Conservation (phyloP, 768 basidiomycete genomes). For the Galerina marginata region DNA sequence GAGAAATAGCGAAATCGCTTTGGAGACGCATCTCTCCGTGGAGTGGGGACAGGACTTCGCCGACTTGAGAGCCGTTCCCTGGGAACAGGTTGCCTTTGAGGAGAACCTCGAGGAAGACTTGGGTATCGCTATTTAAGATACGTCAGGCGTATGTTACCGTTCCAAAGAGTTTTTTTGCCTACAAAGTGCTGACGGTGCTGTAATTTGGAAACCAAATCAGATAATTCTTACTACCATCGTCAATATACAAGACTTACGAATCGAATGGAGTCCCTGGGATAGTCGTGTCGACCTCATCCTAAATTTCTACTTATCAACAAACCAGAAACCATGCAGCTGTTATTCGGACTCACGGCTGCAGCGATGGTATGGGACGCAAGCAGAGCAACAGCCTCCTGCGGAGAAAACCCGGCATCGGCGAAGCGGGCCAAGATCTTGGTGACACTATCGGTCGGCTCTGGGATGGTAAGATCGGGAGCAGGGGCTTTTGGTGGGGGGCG, state of each 20-base stretch:
- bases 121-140: conserved; percentile 30
- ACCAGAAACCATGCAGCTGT: not conserved
- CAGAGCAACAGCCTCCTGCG: conserved; percentile 31
- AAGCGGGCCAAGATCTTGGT: conserved; percentile 31
- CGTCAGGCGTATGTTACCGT: not conserved
- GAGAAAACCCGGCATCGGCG: conserved; percentile 34
- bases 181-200: conserved; percentile 26
- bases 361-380: conserved; percentile 35
- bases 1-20: conserved; percentile 27
- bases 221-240: not conserved
- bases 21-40: conserved; percentile 31
- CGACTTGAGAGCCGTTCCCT: conserved; percentile 22
- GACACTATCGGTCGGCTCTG: conserved; percentile 28
- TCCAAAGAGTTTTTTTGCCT: not conserved
- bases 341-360: conserved; percentile 20
- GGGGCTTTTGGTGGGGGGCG: conserved; percentile 25
- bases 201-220: not conserved
- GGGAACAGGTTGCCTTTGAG: conserved; percentile 30
- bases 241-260: not conserved
- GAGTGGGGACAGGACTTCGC: conserved; percentile 29
- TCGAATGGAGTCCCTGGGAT: conserved; percentile 41
- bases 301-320: not conserved
- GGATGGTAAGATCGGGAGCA: conserved; percentile 26
- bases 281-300: conserved; percentile 31
- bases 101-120: conserved; percentile 42